Base-by-base conservation (phyloP, 352 stramenopile genomes). In the Poterioochromonas sp. region DNA sequence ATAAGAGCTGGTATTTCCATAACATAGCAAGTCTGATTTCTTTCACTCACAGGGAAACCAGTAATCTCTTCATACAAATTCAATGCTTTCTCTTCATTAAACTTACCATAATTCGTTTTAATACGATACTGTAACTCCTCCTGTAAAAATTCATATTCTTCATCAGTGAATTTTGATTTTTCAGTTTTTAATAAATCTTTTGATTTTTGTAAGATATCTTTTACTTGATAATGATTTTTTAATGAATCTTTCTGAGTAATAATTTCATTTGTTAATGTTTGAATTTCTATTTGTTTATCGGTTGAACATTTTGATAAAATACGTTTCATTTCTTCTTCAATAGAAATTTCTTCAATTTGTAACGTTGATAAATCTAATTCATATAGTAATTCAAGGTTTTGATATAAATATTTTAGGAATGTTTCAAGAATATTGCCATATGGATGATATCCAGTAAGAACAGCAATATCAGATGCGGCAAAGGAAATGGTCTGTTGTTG, bases 391-490 rank as follows among this genome's bases (percentile, higher is more conserved):
- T 15, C 11, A 5, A 73, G 63, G 37, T 73, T 29, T 73, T 73
- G 63, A 32, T 73, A 73, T 11, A 73, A 12, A 49, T 73, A 73
- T 73, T 73, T 73, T 5, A 34, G 2, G n/a, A 73, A 73, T 3
- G 40, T 8, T 35, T 40, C 29, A 26, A 49, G 2, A 12, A 47
- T 32, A 49, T 40, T 20, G 3, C 3, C 37, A 26, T 47, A 73
- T 29, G 29, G 29, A 73, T 73, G 29, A 32, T 47, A 73, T 51
- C 63, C 63, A 32, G 35, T 32, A 1, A 73, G 2, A 43, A 5
- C 63, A 51, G 20, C 63, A 29, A 73, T 20, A 73, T 73, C 63
- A 49, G 58, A 68, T n/a, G n/a, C n/a, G n/a, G n/a, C n/a, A n/a
- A n/a, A n/a, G n/a, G n/a, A n/a, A n/a, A n/a, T n/a, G n/a, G n/a